Evolutionary conservation across 2,329 filamentous ascomycete genomes (phyloP).

Genomic region (Pseudogymnoascus sp.): DNA sequence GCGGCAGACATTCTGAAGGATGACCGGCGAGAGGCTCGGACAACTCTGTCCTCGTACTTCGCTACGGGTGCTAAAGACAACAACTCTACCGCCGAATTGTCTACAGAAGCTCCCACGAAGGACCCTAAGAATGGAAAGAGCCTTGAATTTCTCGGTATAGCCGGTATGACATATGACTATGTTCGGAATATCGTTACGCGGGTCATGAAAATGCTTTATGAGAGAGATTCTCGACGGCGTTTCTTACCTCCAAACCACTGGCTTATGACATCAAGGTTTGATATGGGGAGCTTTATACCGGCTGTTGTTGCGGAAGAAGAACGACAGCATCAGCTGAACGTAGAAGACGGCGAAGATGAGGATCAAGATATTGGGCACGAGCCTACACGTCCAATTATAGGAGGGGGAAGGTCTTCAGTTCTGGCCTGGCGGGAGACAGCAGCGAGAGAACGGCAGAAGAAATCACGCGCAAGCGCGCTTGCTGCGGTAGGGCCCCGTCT

Average conservation of each 20-base stretch:
- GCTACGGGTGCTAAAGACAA: slow-evolving; percentile 20
- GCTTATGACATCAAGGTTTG: slow-evolving; percentile 83
- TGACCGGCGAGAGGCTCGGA: slow-evolving; percentile 26
- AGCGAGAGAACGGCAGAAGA: slow-evolving; percentile 56
- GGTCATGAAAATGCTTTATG: slow-evolving; percentile 80
- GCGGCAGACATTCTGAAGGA: slow-evolving; percentile 54
- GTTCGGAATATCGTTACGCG: slow-evolving; percentile 74
- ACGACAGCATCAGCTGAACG: slow-evolving; percentile 59
- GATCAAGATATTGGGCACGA: slow-evolving; percentile 35
- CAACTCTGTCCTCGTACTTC: slow-evolving; percentile 40
- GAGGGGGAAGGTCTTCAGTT: slow-evolving; percentile 28
- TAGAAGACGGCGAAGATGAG: slow-evolving; percentile 53
- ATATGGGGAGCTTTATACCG: slow-evolving; percentile 80
- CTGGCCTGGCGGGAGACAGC: slow-evolving; percentile 45
- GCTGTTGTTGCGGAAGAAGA: slow-evolving; percentile 86
- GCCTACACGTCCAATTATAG: slow-evolving; percentile 26
- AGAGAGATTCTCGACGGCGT: slow-evolving; percentile 79
- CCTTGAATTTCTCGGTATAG: slow-evolving; percentile 46
- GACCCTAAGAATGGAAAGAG: neutral
- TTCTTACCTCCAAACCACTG: slow-evolving; percentile 83
- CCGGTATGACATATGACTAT: slow-evolving; percentile 68
- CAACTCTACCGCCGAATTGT: slow-evolving; percentile 1
- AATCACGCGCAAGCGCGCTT: slow-evolving; percentile 62
- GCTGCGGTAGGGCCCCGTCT: slow-evolving; percentile 77
- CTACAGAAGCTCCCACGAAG: neutral